Percentiles rank a stretch among this genome's conserved stretches.
Conservation (phyloP, 1,284 basidiomycete genomes). For the Austroboletus rostrupii region DNA sequence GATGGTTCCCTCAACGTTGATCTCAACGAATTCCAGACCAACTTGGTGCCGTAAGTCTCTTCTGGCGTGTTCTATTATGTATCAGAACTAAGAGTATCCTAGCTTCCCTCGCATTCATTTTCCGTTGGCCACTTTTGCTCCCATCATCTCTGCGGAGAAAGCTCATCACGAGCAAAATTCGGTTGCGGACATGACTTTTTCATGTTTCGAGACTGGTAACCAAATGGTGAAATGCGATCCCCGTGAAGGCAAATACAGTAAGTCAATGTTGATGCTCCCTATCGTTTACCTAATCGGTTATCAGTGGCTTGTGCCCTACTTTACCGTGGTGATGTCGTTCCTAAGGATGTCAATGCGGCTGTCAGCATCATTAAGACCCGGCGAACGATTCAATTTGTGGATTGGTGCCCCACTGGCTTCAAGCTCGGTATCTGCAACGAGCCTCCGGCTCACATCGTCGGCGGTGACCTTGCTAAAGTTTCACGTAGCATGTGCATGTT, state of each 20-base stretch:
- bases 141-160: slow-evolving; percentile 78
- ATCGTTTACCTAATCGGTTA: slow-evolving; percentile 9
- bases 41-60: slow-evolving; percentile 67
- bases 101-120: slow-evolving; percentile 82
- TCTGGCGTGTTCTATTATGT: slow-evolving; percentile 2
- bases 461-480: slow-evolving; percentile 85
- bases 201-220: slow-evolving; percentile 90
- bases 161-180: slow-evolving; percentile 92
- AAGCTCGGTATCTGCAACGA: slow-evolving; percentile 92
- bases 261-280: slow-evolving; percentile 24
- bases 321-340: slow-evolving; percentile 86
- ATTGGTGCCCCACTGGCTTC: slow-evolving; percentile 90
- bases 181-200: slow-evolving; percentile 91
- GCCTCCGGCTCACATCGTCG: slow-evolving; percentile 79
- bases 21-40: slow-evolving; percentile 92
- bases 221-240: slow-evolving; percentile 89
- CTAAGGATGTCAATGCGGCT: slow-evolving; percentile 87
- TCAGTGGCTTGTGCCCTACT: slow-evolving; percentile 72
- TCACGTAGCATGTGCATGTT: slow-evolving; percentile 88
- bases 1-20: slow-evolving; percentile 90
- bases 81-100: slow-evolving; percentile 29
- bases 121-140: slow-evolving; percentile 88
- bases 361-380: slow-evolving; percentile 85
- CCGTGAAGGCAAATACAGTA: slow-evolving; percentile 82
- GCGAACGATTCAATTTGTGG: slow-evolving; percentile 78